phyloP scores from a whole-genome alignment of 768 basidiomycete genomes.

The Multifurca ochricompacta region DNA sequence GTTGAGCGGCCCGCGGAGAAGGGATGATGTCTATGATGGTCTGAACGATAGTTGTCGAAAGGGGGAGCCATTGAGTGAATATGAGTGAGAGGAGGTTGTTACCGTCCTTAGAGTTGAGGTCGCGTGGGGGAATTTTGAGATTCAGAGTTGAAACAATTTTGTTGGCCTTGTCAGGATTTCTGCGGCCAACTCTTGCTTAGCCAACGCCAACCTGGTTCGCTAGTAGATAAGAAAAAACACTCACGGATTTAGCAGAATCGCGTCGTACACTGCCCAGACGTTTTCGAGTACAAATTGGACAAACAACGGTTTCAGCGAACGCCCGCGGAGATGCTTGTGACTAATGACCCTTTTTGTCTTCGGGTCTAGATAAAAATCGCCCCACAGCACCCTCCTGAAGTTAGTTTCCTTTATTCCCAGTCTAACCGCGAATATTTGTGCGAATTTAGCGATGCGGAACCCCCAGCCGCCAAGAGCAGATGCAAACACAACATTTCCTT shows the following conservation, averaged over 20 bases:
- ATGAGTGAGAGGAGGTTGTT: slow-evolving; percentile 77
- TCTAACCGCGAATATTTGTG: slow-evolving; percentile 84
- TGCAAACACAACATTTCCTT: slow-evolving; percentile 93
- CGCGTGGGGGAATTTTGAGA: slow-evolving; percentile 79
- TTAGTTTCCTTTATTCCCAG: slow-evolving; percentile 86
- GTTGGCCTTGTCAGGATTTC: slow-evolving; percentile 79
- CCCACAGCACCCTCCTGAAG: slow-evolving; percentile 85
- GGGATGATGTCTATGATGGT: slow-evolving; percentile 91
- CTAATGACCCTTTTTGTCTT: slow-evolving; percentile 92
- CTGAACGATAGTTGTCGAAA: slow-evolving; percentile 90
- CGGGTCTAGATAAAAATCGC: slow-evolving; percentile 94
- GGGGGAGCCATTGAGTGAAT: slow-evolving; percentile 92
- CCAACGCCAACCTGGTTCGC: neutral
- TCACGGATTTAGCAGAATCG: slow-evolving; percentile 80
- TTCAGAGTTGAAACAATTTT: slow-evolving; percentile 83
- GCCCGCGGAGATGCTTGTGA: slow-evolving; percentile 81
- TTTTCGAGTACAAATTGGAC: slow-evolving; percentile 97
- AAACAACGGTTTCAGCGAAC: slow-evolving; percentile 87
- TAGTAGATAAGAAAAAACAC: slow-evolving; percentile 32
- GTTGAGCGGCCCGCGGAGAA: slow-evolving; percentile 74
- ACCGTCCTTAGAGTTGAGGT: slow-evolving; percentile 86
- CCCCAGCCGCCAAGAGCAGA: slow-evolving; percentile 98
- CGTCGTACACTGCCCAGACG: slow-evolving; percentile 95
- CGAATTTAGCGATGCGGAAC: slow-evolving; percentile 89
- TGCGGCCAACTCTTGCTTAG: slow-evolving; percentile 27